Base-by-base conservation (phyloP, 352 stramenopile species). In the Globisporangium sylvaticum region DNA sequence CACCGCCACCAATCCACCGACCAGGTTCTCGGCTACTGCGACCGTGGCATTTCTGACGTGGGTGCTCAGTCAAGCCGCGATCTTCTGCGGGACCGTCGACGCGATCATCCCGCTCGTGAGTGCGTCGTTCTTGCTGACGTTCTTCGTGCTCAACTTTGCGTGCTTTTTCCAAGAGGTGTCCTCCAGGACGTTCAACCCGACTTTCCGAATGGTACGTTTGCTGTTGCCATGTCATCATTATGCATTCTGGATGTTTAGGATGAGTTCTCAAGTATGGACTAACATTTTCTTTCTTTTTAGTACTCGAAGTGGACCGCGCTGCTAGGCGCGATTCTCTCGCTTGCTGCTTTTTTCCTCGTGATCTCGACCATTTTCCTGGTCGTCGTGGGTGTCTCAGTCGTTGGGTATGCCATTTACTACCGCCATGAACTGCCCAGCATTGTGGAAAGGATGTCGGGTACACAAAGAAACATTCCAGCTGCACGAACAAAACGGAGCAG, bases 141-240 rank as follows among this genome's bases (percentile, higher is more conserved):
- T 88, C 59, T 74, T 71, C 18, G 68, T 77, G 25, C 60, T 87
- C 37, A 88, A 88, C 59, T 85, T 85, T 32, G 71, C 73, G 8
- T 88, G 79, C 59, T 85, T 88, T 34, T 83, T 80, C 32, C 74
- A 84, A 29, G 77, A 83, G 18, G 75, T 88, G 52, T 71, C 78
- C 8, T 81, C 75, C 6, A 59, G 69, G 22, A 68, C 58, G 0
- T 88, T 84, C 59, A 64, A 44, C 0, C 77, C 79, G 0, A 75
- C 70, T 7, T 85, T 85, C 32, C 70, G 71, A 20, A 76, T 87
- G 75, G 79, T 84, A 70, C n/a, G 70, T 69, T 20, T 39, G 3
- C 53, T 53, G 5, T 52, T 53, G 3, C 25, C 42, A 42, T 63
- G 22, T 25, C 3, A 9, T 66, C 8, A 39, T 15, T n/a, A 24